These are phyloP conservation scores for Amoebophrya sp. DNA, from an alignment of 169 alveolate species.

Conservation along the genomic window DNA sequence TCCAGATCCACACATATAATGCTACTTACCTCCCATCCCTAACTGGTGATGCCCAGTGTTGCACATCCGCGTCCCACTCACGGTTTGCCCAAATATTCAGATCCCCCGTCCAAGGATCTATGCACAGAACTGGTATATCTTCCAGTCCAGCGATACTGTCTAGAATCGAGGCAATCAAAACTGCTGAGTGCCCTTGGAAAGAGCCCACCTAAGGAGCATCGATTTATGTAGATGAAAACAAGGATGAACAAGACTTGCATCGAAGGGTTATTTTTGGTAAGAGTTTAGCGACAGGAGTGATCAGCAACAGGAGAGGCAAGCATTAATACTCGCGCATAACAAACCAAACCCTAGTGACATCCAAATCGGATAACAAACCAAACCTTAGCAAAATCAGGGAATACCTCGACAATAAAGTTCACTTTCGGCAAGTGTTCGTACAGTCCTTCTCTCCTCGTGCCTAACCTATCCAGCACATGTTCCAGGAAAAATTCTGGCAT, in stretches of 20 bases:
- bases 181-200: neutral
- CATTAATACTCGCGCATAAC: too few relatives aligned
- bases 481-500: neutral
- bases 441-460: too few relatives aligned
- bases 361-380: too few relatives aligned
- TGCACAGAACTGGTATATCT: neutral
- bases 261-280: too few relatives aligned
- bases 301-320: too few relatives aligned
- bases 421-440: too few relatives aligned
- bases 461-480: neutral
- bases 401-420: neutral
- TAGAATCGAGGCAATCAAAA: neutral
- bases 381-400: too few relatives aligned
- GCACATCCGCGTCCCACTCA: neutral
- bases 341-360: too few relatives aligned
- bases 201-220: neutral
- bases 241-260: neutral
- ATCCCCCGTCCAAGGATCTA: constrained; percentile 3
- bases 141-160: neutral
- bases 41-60: neutral
- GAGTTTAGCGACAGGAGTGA: too few relatives aligned
- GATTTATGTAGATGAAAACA: neutral
- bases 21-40: neutral
- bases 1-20: too few relatives aligned
- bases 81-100: neutral